Base-by-base conservation (phyloP, 164 flowering plant species). In the Cinnamomum chago region DNA sequence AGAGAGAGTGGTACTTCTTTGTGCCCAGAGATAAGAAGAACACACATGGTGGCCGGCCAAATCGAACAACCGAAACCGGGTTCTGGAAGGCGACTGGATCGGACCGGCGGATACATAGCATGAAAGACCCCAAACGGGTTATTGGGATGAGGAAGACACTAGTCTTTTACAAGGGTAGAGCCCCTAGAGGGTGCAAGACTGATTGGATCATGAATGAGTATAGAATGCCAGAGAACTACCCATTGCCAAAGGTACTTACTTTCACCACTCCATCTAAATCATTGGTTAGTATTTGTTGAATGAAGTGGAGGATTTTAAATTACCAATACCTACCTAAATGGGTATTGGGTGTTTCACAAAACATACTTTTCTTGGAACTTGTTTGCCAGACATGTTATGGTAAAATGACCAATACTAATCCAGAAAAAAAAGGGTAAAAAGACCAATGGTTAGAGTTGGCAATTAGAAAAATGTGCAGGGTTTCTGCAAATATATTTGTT, bases 71-170 rank as follows among this genome's bases (percentile, higher is more conserved):
- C 0, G 81, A 83, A 18, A 76, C 79, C 17, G 99, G 98, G 50
- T 95, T 90, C 70, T 95, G 99, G 99, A 95, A 95, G 76, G 99
- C 98, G 3, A 95, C 99, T 0, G 99, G 99, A 13, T 92, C 98
- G 0, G 99, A 95, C 72, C 84, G 97, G 3, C 83, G 60, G 40
- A 89, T 95, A 1, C 69, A 87, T 30, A 83, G 88, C 76, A 68
- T 77, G 22, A 80, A 86, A 20, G 90, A 87, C 2, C 90, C 90
- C 0, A 91, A 88, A 58, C 72, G 83, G 79, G 14, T 86, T 18
- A 78, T 93, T 5, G 99, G 98, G 35, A 75, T 90, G 11, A 86
- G 85, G 72, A 95, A 95, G 85, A 95, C 97, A 10, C 88, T 95
- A 30, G 98, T 95, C 17, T 95, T 93, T 80, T 95, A 95, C 81